Base-by-base conservation (phyloP, 257 asterid species). In the Verbascum thapsus region DNA sequence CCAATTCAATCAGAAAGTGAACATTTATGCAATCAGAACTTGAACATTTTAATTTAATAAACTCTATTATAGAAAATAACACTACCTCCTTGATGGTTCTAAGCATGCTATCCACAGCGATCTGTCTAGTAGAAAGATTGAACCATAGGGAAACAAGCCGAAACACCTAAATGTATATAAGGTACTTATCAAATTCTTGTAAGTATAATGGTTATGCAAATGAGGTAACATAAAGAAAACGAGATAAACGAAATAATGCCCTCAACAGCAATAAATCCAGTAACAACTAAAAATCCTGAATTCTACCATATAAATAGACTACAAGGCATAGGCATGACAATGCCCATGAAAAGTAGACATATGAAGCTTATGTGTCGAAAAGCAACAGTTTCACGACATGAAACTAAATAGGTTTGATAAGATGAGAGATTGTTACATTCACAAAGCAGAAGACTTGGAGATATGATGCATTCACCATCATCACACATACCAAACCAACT, bases 101-200 rank as follows among this genome's bases (percentile, higher is more conserved):
- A 55, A 80, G 77, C 97, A 92, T 85, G 85, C 83, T 74, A 66
- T 85, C 81, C 76, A 89, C 91, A 51, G 82, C 76, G 45, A 87
- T 82, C 80, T 71, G 84, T 72, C 85, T 82, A 19, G 74, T 67
- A 4, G 94, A 85, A 71, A 92, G 94, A 79, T 85, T 76, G 81
- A 92, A 92, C 99, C 99, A 92, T 39, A 92, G 78, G 52, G 99
- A 89, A 83, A 87, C 90, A 75, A 92, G 97, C 72, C 97, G 94
- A 76, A 92, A 92, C 35, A 92, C 96, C 99, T 92, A 82, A 60
- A 61, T 43, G 55, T 22, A 50, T 50, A 76, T 19, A 62, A 70
- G 32, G 58, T 63, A 75, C 22, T 20, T 35, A 43, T 67, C 66
- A 74, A 17, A 42, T 49, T 61, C 10, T 9, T 55, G 70, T 1